Evolutionary conservation across 106 monocot genomes (phyloP), one percentile per base, ranked within the genome.

Genomic region (Chionographis japonica): DNA sequence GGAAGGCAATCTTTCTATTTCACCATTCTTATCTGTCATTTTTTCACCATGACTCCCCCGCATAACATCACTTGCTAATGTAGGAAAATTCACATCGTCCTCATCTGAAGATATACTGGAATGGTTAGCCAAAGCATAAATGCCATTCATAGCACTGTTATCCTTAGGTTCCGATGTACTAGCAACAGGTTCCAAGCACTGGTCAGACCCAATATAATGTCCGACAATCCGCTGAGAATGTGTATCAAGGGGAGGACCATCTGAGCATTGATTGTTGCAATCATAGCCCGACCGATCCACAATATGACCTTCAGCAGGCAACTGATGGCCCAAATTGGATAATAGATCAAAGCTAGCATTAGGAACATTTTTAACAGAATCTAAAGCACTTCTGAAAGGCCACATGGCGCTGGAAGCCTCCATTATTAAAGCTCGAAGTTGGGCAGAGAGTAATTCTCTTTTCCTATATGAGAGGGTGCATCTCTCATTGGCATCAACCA

Each of bases 401-500:
- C 60, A 80, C 2, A 71, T 20, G 13, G 78, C 78, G 65, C 61
- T 71, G 12, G 81, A 81, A 57, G 62, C 66, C 38, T 90, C 74
- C 75, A 78, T 72, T 50, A 85, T 43, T 52, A 85, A 66, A 59
- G 63, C 72, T 69, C 77, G 77, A 67, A 83, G 60, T 69, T 81
- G 67, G 38, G 70, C 58, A 68, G 98, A 93, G 67, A 85, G 69
- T 16, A 81, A 8, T 75, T 98, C 93, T 79, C 98, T 87, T 70
- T 76, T 87, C 52, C 67, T 74, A 70, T 90, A 86, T 37, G 87
- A 78, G 65, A 72, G 53, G 63, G 67, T 81, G 56, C 97, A 98
- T 75, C 77, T 92, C 40, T 82, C 81, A 71, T 84, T 92, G 39
- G 93, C 87, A 40, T 79, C 82, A 53, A 90, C 51, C 72, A 98